Evolutionary conservation across 805 yeast genomes (phyloP).

Genomic region (Barnettozyma siamensis): DNA sequence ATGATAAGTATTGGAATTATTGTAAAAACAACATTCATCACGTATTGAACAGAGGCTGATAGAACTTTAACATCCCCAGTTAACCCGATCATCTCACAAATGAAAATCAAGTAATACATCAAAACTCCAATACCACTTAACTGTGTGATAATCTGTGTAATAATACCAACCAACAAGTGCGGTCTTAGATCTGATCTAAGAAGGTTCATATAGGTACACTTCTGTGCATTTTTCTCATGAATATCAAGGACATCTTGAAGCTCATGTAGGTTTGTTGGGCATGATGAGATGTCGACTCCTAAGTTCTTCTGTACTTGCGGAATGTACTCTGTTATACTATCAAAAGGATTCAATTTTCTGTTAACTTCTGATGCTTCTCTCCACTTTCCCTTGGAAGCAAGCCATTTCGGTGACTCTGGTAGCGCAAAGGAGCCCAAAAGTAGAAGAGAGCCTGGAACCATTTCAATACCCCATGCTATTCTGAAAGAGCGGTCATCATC

Average conservation of each 20-base stretch:
- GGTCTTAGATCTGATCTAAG: conserved; percentile 30
- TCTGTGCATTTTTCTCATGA: conserved; percentile 23
- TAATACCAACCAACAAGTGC: conserved; percentile 33
- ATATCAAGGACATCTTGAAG: conserved; percentile 20
- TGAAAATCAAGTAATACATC: conserved; percentile 38
- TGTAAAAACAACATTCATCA: conserved; percentile 36
- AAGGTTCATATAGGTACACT: conserved; percentile 28
- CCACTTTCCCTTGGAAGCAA: conserved; percentile 35
- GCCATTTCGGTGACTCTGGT: conserved; percentile 61
- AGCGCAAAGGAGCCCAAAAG: conserved; percentile 33
- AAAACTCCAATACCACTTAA: conserved; percentile 39
- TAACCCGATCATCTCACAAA: conserved; percentile 45
- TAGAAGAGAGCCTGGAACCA: conserved; percentile 45
- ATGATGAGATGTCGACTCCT: neutral
- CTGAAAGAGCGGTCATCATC: conserved; percentile 50
- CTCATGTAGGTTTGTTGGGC: conserved; percentile 15
- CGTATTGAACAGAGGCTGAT: conserved; percentile 35
- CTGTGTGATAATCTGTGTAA: conserved; percentile 38
- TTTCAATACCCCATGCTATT: conserved; percentile 55
- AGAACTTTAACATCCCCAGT: conserved; percentile 28
- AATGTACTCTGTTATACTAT: conserved; percentile 1
- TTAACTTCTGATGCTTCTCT: conserved; percentile 29
- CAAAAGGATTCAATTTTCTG: conserved; percentile 10
- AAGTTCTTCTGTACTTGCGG: neutral
- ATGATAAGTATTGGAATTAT: conserved; percentile 38